Percentiles rank a stretch among this genome's conserved stretches.
Evolutionary conservation across 2,329 filamentous ascomycete genomes (phyloP).

Genomic region (Hypoxylon sp.): DNA sequence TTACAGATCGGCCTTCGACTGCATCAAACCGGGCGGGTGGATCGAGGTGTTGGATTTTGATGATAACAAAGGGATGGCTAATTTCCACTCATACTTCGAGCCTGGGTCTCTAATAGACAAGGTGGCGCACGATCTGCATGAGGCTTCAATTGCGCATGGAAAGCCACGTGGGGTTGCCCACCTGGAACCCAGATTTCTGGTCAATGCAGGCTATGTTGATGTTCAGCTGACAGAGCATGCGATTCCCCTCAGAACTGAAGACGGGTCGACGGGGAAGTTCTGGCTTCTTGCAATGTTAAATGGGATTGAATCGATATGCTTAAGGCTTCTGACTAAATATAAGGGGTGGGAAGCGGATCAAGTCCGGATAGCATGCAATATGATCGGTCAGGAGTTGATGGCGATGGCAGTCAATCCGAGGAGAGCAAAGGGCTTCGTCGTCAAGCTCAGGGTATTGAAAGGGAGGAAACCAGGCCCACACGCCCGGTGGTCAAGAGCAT

Average conservation of each 20-base stretch:
- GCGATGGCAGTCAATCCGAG: slow-evolving; percentile 63
- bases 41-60: slow-evolving; percentile 70
- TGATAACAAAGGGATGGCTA: slow-evolving; percentile 58
- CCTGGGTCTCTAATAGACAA: slow-evolving; percentile 62
- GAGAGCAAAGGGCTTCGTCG: slow-evolving; percentile 59
- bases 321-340: slow-evolving; percentile 67
- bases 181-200: slow-evolving; percentile 62
- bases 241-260: slow-evolving; percentile 63
- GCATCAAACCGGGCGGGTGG: slow-evolving; percentile 70
- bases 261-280: slow-evolving; percentile 65
- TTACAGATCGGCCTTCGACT: slow-evolving; percentile 67
- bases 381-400: slow-evolving; percentile 65
- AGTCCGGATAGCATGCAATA: slow-evolving; percentile 63
- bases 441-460: slow-evolving; percentile 65
- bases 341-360: slow-evolving; percentile 67
- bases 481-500: slow-evolving; percentile 50
- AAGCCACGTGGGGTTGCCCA: slow-evolving; percentile 62
- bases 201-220: slow-evolving; percentile 67
- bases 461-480: slow-evolving; percentile 64
- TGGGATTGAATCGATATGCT: slow-evolving; percentile 63
- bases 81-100: slow-evolving; percentile 60
- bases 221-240: slow-evolving; percentile 63
- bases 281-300: slow-evolving; percentile 69
- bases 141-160: slow-evolving; percentile 62
- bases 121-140: slow-evolving; percentile 59